phyloP scores from a whole-genome alignment of 768 basidiomycete genomes.

The Lyophyllum shimeji region DNA sequence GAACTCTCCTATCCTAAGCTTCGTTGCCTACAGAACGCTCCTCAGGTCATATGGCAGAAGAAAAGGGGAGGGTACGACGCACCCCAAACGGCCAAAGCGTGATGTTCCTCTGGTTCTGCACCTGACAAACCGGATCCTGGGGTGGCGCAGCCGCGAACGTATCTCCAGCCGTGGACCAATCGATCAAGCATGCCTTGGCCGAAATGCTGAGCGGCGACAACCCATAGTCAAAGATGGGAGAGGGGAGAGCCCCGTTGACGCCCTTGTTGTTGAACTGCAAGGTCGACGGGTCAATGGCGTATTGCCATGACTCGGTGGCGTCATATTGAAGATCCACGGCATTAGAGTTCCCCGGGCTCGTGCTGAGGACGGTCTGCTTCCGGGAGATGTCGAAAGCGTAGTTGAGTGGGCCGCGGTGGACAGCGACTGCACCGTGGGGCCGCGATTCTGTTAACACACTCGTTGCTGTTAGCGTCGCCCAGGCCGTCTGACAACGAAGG shows the following conservation, averaged over 20 bases:
- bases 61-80: neutral
- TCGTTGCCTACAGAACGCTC: neutral
- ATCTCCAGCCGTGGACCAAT: slow-evolving; percentile 35
- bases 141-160: slow-evolving; percentile 13
- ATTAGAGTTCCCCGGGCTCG: slow-evolving; percentile 31
- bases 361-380: slow-evolving; percentile 26
- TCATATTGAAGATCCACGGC: slow-evolving; percentile 41
- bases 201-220: slow-evolving; percentile 37
- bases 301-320: slow-evolving; percentile 37
- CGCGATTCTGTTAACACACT: slow-evolving; percentile 37
- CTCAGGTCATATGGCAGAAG: neutral
- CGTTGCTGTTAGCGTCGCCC: neutral
- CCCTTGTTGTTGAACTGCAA: slow-evolving; percentile 26
- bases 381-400: slow-evolving; percentile 40
- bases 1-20: neutral
- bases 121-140: neutral
- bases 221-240: slow-evolving; percentile 38
- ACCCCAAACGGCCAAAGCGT: neutral
- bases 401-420: slow-evolving; percentile 43
- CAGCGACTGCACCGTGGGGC: slow-evolving; percentile 38
- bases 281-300: slow-evolving; percentile 40
- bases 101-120: neutral
- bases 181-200: slow-evolving; percentile 36
- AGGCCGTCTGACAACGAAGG: neutral
- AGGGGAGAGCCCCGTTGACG: slow-evolving; percentile 26